These are phyloP conservation scores for Sordaria brevicollis DNA, from an alignment of 495 filamentous ascomycete genomes.

Conservation along the genomic window DNA sequence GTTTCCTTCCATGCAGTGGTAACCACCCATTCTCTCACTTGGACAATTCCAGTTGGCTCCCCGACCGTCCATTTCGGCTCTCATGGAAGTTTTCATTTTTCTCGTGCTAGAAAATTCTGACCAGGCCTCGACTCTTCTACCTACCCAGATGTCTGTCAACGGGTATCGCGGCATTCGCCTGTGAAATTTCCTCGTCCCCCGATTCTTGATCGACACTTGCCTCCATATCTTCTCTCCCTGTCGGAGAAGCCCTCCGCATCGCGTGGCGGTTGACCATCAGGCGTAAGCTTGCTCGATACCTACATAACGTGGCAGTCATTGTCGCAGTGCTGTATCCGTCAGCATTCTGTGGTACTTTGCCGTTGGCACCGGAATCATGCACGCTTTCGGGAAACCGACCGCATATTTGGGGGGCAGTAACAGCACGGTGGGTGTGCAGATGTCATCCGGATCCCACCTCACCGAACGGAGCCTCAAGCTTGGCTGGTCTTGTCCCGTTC, in stretches of 20 bases:
- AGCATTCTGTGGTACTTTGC: not conserved
- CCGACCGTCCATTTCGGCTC: too few species aligned
- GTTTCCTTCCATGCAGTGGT: not conserved
- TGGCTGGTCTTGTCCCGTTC: not conserved
- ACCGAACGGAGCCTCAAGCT: not conserved
- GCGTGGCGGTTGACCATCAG: not conserved
- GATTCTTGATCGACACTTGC: not conserved
- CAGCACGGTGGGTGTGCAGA: not conserved
- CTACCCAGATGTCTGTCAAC: not conserved
- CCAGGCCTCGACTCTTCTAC: not conserved
- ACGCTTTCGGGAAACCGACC: not conserved
- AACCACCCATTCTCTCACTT: not conserved
- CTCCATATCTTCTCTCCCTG: not conserved
- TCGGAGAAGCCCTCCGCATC: not conserved
- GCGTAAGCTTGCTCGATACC: not conserved
- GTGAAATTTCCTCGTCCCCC: not conserved
- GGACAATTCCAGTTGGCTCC: not conserved
- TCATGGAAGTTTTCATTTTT: not conserved
- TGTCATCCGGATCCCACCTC: not conserved
- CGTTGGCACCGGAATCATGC: not conserved
- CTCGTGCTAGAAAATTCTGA: not conserved
- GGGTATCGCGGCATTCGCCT: not conserved
- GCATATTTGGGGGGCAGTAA: not conserved
- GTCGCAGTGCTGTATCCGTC: not conserved
- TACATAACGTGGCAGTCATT: not conserved